A percentile compares a stretch with the other conserved stretches of the same genome.
phyloP scores from a whole-genome alignment of 768 basidiomycete genomes.

The Suillus spraguei region DNA sequence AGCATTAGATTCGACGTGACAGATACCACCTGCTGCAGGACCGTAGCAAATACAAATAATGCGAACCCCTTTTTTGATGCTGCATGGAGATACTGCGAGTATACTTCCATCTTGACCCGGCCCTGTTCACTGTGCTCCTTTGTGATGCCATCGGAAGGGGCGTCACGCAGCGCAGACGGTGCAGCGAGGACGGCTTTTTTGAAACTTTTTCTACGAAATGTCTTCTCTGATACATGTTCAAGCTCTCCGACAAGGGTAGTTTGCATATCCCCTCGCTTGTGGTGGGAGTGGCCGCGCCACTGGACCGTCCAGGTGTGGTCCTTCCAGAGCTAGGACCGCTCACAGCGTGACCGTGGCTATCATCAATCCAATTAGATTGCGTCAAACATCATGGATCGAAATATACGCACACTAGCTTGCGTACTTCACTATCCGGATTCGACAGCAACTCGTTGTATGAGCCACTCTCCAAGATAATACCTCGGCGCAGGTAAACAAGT shows the following conservation, averaged over 20 bases:
- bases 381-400: background rate
- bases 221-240: conserved; percentile 54
- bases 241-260: conserved; percentile 28
- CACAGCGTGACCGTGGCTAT: conserved; percentile 49
- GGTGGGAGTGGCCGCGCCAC: conserved; percentile 25
- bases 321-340: conserved; percentile 47
- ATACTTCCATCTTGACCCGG: conserved; percentile 76
- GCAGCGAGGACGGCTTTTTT: conserved; percentile 53
- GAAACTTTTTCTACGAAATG: conserved; percentile 59
- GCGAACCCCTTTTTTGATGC: conserved; percentile 75
- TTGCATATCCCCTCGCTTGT: conserved; percentile 22
- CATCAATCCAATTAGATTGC: background rate
- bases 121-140: conserved; percentile 83
- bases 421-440: conserved; percentile 65
- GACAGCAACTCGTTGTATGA: conserved; percentile 61
- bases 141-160: conserved; percentile 48
- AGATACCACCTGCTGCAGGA: conserved; percentile 57
- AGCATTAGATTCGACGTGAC: conserved; percentile 67
- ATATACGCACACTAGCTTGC: conserved; percentile 69
- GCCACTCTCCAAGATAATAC: conserved; percentile 79
- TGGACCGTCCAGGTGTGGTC: conserved; percentile 50
- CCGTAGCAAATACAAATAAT: conserved; percentile 60
- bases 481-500: conserved; percentile 74
- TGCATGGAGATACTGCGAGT: conserved; percentile 75
- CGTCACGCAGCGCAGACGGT: conserved; percentile 39